A percentile compares a stretch with the other conserved stretches of the same genome.
Conservation (phyloP, 164 flowering plant species). For the Houttuynia cordata region DNA sequence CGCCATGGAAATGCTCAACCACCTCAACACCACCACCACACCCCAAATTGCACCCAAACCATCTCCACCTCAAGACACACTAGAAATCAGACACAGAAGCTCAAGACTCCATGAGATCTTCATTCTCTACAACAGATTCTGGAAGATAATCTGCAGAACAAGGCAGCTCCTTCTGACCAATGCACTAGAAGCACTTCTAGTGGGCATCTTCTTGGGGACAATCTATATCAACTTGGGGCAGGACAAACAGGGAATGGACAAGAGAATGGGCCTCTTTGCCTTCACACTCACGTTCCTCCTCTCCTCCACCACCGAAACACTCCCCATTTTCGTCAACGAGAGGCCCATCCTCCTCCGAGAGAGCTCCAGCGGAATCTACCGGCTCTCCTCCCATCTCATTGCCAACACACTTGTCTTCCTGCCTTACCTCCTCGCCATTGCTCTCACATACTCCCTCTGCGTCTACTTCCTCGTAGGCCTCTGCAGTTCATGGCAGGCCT, state of each 20-base stretch:
- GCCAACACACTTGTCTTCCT: constrained; percentile 89
- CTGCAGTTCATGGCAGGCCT: constrained; percentile 65
- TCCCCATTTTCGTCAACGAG: constrained; percentile 84
- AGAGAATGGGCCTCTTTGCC: constrained; percentile 87
- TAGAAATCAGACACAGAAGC: constrained; percentile 35
- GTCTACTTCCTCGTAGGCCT: constrained; percentile 87
- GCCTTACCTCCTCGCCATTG: constrained; percentile 65
- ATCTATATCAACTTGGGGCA: constrained; percentile 71
- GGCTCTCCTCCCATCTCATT: constrained; percentile 67
- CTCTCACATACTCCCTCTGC: constrained; percentile 56
- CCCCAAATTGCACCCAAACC: neutral
- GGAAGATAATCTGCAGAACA: constrained; percentile 83
- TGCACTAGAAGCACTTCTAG: constrained; percentile 67
- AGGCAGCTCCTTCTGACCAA: constrained; percentile 72
- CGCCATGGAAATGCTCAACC: constrained; percentile 75
- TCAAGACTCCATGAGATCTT: constrained; percentile 52
- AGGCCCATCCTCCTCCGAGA: constrained; percentile 72
- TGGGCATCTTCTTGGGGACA: constrained; percentile 79
- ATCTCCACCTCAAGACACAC: neutral
- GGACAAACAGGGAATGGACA: constrained; percentile 60
- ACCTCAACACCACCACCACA: constrained; percentile 20
- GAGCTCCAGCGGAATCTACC: constrained; percentile 75
- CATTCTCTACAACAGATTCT: constrained; percentile 49
- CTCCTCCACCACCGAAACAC: constrained; percentile 86
- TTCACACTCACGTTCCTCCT: constrained; percentile 94